A percentile compares a stretch with the other conserved stretches of the same genome.
These are phyloP conservation scores for Batrachochytrium dendrobatidis DNA, from an alignment of 371 early-diverging fungal genomes.

Conservation along the genomic window DNA sequence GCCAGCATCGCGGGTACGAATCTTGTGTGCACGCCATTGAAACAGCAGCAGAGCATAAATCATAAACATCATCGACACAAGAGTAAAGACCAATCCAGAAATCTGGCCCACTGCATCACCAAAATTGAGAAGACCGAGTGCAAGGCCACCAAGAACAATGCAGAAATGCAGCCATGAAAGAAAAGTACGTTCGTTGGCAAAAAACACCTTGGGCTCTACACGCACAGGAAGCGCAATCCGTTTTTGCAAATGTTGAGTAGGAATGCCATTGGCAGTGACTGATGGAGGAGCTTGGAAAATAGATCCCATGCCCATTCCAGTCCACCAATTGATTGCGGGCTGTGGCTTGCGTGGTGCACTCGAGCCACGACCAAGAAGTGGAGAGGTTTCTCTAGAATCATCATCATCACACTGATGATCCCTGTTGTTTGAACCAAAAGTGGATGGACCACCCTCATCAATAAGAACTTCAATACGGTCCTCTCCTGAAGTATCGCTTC, in stretches of 20 bases:
- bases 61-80: slow-evolving; percentile 44
- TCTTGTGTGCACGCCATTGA: slow-evolving; percentile 82
- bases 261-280: background rate
- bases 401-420: background rate
- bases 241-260: slow-evolving; percentile 15
- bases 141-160: slow-evolving; percentile 53
- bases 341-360: background rate
- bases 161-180: slow-evolving; percentile 60
- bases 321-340: background rate
- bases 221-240: slow-evolving; percentile 72
- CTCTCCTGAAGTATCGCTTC: background rate
- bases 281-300: background rate
- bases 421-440: background rate
- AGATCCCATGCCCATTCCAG: background rate
- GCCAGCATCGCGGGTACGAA: slow-evolving; percentile 32
- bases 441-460: slow-evolving; percentile 2
- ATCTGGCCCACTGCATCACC: slow-evolving; percentile 42
- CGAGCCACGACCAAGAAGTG: slow-evolving; percentile 4
- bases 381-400: slow-evolving; percentile 9
- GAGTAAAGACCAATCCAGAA: slow-evolving; percentile 37
- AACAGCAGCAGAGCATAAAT: slow-evolving; percentile 88
- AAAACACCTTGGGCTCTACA: slow-evolving; percentile 98
- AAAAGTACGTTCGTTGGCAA: slow-evolving; percentile 99
- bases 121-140: slow-evolving; percentile 45
- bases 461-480: slow-evolving; percentile 5